Evolutionary conservation across 1,139 yeast species (phyloP).

Genomic region (Pichia sp.): DNA sequence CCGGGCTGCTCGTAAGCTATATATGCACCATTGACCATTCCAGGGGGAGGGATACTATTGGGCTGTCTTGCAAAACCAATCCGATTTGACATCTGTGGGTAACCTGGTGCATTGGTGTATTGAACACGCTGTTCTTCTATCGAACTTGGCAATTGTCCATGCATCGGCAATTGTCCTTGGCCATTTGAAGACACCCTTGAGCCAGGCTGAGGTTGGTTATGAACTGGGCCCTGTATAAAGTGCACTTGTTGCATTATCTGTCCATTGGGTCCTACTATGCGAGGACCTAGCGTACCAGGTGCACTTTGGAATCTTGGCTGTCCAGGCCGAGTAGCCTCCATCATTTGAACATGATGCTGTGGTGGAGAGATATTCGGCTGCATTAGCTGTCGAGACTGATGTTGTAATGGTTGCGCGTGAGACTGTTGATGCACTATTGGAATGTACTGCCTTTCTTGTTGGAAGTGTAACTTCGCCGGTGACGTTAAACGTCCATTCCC

Average conservation of each 20-base stretch:
- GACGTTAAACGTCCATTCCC: background rate
- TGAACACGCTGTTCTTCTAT: background rate
- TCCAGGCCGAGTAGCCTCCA: background rate
- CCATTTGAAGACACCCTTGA: background rate
- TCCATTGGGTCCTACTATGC: background rate
- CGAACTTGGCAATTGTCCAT: background rate
- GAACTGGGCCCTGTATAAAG: background rate
- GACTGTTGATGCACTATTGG: slow-evolving; percentile 1
- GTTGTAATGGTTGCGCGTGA: slow-evolving; percentile 7
- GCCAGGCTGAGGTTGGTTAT: background rate
- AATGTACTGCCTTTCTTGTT: background rate
- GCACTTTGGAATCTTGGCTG: background rate
- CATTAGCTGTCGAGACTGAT: background rate
- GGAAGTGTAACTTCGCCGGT: background rate
- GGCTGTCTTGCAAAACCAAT: background rate
- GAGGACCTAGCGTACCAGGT: background rate
- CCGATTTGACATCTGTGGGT: background rate
- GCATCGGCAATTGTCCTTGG: background rate
- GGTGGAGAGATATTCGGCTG: background rate
- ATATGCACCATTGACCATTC: background rate
- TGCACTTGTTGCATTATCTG: background rate
- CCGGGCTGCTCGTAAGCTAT: background rate
- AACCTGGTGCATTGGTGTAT: background rate
- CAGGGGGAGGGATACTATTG: background rate
- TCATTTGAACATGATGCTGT: background rate